Percentiles rank a stretch among this genome's conserved stretches.
phyloP scores from a whole-genome alignment of 768 basidiomycete genomes.

The Mycena belliarum region DNA sequence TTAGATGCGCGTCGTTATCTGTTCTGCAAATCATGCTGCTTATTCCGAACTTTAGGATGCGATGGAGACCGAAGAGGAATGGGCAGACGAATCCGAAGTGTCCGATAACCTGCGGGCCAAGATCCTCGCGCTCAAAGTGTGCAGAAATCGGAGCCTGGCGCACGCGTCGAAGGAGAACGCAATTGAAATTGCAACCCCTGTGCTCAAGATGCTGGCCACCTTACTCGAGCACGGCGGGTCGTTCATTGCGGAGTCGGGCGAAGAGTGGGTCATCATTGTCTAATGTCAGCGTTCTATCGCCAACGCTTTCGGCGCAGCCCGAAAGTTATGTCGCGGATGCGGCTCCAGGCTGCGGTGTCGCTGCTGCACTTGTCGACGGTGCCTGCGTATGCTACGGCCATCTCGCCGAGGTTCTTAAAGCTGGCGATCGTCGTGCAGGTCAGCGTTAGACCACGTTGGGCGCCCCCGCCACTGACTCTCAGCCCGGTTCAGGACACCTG shows the following conservation, averaged over 20 bases:
- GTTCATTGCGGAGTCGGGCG: slow-evolving; percentile 44
- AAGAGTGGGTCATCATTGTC: slow-evolving; percentile 41
- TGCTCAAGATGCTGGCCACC: slow-evolving; percentile 72
- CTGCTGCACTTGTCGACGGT: slow-evolving; percentile 75
- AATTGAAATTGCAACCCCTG: slow-evolving; percentile 68
- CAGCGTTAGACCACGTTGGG: slow-evolving; percentile 22
- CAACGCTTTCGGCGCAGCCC: slow-evolving; percentile 37
- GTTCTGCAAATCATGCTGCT: background rate
- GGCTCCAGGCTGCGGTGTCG: slow-evolving; percentile 80
- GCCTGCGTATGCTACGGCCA: slow-evolving; percentile 53
- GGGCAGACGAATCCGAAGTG: slow-evolving; percentile 71
- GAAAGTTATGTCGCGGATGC: slow-evolving; percentile 71
- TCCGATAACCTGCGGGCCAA: slow-evolving; percentile 64
- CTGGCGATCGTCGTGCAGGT: slow-evolving; percentile 82
- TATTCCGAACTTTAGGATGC: slow-evolving; percentile 43
- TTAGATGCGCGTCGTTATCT: slow-evolving; percentile 42
- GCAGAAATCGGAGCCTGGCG: slow-evolving; percentile 76
- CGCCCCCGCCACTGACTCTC: background rate
- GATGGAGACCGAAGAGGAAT: slow-evolving; percentile 69
- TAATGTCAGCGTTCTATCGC: background rate
- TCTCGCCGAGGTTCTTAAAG: slow-evolving; percentile 63
- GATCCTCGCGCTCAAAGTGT: slow-evolving; percentile 76
- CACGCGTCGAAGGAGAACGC: slow-evolving; percentile 61
- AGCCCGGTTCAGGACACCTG: slow-evolving; percentile 67
- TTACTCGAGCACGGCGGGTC: slow-evolving; percentile 73